Evolutionary conservation across 2,329 filamentous ascomycete species (phyloP).

Genomic region (Epichloe coenophiala): DNA sequence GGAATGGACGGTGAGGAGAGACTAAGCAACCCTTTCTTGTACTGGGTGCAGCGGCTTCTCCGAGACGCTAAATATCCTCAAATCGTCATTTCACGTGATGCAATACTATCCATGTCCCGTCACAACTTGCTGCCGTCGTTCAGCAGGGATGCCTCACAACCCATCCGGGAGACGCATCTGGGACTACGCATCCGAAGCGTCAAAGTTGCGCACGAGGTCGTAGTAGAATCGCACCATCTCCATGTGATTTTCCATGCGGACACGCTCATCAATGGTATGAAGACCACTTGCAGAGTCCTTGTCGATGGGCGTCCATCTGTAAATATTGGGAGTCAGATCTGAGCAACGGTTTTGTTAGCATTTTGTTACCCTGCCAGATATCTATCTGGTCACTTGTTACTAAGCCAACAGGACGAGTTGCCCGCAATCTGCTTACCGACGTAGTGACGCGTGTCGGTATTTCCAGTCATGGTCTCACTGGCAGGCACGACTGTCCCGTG

Average conservation of each 20-base stretch:
- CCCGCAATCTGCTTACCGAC: constrained; percentile 16
- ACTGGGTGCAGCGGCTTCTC: too few relatives aligned
- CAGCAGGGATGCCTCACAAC: background rate
- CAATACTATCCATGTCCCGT: background rate
- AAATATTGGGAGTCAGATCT: constrained; percentile 21
- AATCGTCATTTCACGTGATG: too few relatives aligned
- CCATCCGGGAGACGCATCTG: too few relatives aligned
- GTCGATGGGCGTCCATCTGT: constrained; percentile 29
- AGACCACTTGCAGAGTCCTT: constrained; percentile 16
- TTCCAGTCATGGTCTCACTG: constrained; percentile 29
- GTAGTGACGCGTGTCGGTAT: constrained; percentile 30
- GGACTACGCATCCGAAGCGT: constrained; percentile 11
- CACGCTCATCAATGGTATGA: constrained; percentile 29
- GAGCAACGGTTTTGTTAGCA: background rate
- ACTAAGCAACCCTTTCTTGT: too few relatives aligned
- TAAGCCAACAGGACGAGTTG: background rate
- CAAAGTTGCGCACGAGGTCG: constrained; percentile 30
- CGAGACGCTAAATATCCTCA: too few relatives aligned
- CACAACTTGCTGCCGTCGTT: background rate
- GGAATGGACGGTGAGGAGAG: too few relatives aligned
- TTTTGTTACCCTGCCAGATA: too few relatives aligned
- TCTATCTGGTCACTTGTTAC: too few relatives aligned
- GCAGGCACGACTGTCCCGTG: constrained; percentile 39
- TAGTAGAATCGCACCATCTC: constrained; percentile 30
- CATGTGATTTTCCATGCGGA: constrained; percentile 25